A percentile compares a stretch with the other conserved stretches of the same genome.
Evolutionary conservation across 768 basidiomycete genomes (phyloP).

Genomic region (Rhodosporidiobolus sp.): DNA sequence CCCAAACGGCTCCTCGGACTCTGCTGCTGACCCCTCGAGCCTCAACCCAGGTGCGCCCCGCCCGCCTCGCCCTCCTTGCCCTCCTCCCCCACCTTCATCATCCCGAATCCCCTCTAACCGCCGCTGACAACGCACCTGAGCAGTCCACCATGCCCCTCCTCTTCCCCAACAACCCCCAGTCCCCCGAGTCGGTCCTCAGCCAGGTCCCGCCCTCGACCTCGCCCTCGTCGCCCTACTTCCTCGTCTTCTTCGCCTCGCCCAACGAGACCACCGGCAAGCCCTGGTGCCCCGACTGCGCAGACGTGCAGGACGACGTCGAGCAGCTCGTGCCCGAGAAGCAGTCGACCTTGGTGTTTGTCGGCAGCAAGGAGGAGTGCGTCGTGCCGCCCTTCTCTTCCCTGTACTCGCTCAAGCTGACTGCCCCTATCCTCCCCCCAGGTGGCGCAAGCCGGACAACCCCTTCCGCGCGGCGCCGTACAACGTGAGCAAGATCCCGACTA

Average conservation of each 20-base stretch:
- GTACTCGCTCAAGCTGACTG: neutral
- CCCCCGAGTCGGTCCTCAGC: conserved; percentile 18
- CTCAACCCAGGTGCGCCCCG: too few relatives aligned
- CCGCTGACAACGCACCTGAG: too few relatives aligned
- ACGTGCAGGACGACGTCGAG: conserved; percentile 18
- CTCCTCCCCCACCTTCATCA: neutral
- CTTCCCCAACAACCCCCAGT: conserved; percentile 2
- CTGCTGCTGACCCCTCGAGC: too few relatives aligned
- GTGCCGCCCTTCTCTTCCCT: neutral
- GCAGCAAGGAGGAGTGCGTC: conserved; percentile 17
- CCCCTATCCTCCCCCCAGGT: neutral
- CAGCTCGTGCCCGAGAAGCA: conserved; percentile 8
- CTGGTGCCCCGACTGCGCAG: conserved; percentile 33
- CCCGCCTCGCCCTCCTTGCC: neutral
- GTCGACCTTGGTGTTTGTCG: conserved; percentile 26
- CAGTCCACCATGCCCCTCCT: conserved; percentile 21
- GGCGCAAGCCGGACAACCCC: conserved; percentile 27
- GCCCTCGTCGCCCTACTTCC: conserved; percentile 10
- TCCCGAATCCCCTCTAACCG: too few relatives aligned
- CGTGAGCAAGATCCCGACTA: conserved; percentile 27
- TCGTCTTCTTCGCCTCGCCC: conserved; percentile 32
- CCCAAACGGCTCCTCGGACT: too few relatives aligned
- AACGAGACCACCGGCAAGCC: conserved; percentile 20
- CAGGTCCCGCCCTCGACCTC: conserved; percentile 11
- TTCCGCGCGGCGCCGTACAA: conserved; percentile 21